phyloP scores from a whole-genome alignment of 2,329 filamentous ascomycete genomes.

The Iodosphaeria phyllophila region DNA sequence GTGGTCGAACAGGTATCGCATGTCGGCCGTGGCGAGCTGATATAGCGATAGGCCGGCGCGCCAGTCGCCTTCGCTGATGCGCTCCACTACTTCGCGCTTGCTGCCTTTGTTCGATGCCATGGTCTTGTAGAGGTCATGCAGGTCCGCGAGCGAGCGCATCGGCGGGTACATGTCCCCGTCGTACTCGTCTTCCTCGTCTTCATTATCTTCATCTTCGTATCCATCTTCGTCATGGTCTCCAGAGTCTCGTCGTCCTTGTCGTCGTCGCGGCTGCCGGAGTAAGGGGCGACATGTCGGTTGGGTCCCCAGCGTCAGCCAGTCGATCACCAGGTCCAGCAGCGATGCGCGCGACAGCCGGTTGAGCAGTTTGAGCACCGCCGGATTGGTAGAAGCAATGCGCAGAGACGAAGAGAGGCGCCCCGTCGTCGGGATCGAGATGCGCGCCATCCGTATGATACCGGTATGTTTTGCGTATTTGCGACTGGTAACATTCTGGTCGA shows the following conservation, averaged over 20 bases:
- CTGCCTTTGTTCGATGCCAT: constrained; percentile 41
- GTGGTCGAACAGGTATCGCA: constrained; percentile 47
- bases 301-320: constrained; percentile 59
- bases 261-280: constrained; percentile 25
- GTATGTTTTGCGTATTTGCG: too few species aligned
- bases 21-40: constrained; percentile 50
- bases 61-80: constrained; percentile 52
- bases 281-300: constrained; percentile 39
- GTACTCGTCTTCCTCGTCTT: constrained; percentile 32
- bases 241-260: constrained; percentile 12
- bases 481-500: too few species aligned
- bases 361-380: constrained; percentile 46
- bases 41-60: constrained; percentile 43
- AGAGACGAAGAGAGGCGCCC: constrained; percentile 54
- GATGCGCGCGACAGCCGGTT: constrained; percentile 52
- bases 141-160: constrained; percentile 41
- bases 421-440: constrained; percentile 49
- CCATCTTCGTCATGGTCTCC: constrained; percentile 30
- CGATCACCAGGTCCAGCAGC: constrained; percentile 51
- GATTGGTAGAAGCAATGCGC: constrained; percentile 45
- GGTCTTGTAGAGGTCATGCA: constrained; percentile 45
- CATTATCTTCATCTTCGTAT: constrained; percentile 24
- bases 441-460: too few species aligned
- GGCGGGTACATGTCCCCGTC: constrained; percentile 51
- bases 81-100: constrained; percentile 42